phyloP scores from a whole-genome alignment of 192 early-diverging fungal species.

The Endogone sp. region DNA sequence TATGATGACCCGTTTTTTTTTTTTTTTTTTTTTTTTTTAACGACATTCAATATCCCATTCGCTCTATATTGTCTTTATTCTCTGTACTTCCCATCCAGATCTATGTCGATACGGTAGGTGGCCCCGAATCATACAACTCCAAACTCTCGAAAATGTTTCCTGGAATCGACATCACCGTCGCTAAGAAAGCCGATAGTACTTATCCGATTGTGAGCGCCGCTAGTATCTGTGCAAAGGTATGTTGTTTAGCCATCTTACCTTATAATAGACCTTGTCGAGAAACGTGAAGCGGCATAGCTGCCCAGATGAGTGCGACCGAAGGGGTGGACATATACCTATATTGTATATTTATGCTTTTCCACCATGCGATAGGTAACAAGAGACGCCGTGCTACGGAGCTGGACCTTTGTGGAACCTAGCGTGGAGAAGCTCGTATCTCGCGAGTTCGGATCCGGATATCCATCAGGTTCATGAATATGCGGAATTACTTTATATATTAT shows the following conservation, averaged over 20 bases:
- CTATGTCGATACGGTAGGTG: slow-evolving; percentile 96
- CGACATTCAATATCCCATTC: background rate
- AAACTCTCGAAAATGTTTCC: slow-evolving; percentile 80
- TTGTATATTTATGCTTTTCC: slow-evolving; percentile 1
- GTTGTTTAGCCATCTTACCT: no score
- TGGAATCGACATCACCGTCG: slow-evolving; percentile 73
- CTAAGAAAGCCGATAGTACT: slow-evolving; percentile 90
- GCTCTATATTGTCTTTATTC: background rate
- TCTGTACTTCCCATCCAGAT: slow-evolving; percentile 39
- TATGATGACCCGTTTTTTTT: background rate
- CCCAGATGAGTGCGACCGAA: slow-evolving; percentile 21
- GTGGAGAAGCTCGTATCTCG: slow-evolving; percentile 40
- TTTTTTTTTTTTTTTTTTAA: background rate
- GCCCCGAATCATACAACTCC: slow-evolving; percentile 77
- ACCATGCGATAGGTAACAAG: slow-evolving; percentile 63
- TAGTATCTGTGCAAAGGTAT: slow-evolving; percentile 86
- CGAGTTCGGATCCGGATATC: slow-evolving; percentile 89
- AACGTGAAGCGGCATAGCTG: slow-evolving; percentile 32
- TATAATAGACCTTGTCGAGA: no score
- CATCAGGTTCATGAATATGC: slow-evolving; percentile 47
- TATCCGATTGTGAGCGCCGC: slow-evolving; percentile 96
- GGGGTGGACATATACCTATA: background rate
- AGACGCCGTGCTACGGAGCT: slow-evolving; percentile 62
- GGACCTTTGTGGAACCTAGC: slow-evolving; percentile 60
- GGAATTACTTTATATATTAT: background rate